These are phyloP conservation scores for Pseudogymnoascus pannorum DNA, from an alignment of 2,329 filamentous ascomycete genomes.

Conservation along the genomic window DNA sequence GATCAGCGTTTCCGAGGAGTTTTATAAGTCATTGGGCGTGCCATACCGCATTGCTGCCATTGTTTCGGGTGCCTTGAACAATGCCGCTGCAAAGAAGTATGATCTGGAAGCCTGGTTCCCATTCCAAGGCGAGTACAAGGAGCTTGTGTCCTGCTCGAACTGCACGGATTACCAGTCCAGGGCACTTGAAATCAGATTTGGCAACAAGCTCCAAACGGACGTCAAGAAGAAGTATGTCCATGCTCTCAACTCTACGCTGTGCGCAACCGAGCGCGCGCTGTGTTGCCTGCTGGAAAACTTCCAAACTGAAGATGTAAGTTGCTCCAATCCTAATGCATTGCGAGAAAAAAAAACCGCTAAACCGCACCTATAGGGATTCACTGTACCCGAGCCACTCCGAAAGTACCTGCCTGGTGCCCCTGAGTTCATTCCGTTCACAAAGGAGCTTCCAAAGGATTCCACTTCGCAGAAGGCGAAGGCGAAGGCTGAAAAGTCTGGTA, in stretches of 20 bases:
- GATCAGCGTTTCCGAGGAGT: conserved; percentile 85
- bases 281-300: conserved; percentile 97
- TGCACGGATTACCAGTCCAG: conserved; percentile 97
- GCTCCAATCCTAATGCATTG: background rate
- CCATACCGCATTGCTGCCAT: conserved; percentile 91
- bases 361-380: conserved; percentile 50
- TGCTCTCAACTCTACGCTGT: conserved; percentile 81
- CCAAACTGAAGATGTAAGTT: conserved; percentile 72
- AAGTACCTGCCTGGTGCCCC: conserved; percentile 87
- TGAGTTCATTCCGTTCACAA: conserved; percentile 81
- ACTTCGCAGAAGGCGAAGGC: conserved; percentile 50
- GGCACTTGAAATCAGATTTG: conserved; percentile 86
- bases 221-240: conserved; percentile 91
- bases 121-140: conserved; percentile 96
- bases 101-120: conserved; percentile 97
- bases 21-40: conserved; percentile 82
- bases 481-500: conserved; percentile 26
- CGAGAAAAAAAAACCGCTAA: conserved; percentile 18
- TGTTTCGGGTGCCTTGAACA: conserved; percentile 92
- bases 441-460: conserved; percentile 73
- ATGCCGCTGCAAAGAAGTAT: conserved; percentile 83
- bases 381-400: conserved; percentile 72
- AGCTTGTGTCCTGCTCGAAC: conserved; percentile 95
- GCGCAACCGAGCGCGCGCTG: conserved; percentile 83
- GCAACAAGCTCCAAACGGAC: conserved; percentile 78